Evolutionary conservation across 1,284 basidiomycete species (phyloP).

Genomic region (Taiwanofungus camphoratus): DNA sequence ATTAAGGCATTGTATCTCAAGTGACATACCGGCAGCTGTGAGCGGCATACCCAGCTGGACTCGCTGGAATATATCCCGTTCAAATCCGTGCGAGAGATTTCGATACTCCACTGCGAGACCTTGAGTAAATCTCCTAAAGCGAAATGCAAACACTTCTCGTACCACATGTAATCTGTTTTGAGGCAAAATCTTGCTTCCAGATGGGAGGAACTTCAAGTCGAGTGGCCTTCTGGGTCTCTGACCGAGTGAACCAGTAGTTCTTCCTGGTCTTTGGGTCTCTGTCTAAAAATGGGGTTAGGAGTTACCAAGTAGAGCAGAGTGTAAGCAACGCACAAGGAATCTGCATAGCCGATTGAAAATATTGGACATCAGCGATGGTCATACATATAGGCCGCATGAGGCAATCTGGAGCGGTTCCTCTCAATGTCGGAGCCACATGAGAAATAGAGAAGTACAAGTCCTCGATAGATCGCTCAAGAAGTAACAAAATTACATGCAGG

Average conservation of each 20-base stretch:
- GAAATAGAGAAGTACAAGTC: too few species aligned
- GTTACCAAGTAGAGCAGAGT: slow-evolving; percentile 1
- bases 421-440: too few species aligned
- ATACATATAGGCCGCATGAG: too few species aligned
- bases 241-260: slow-evolving; percentile 51
- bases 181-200: slow-evolving; percentile 43
- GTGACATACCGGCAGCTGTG: slow-evolving; percentile 51
- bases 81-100: slow-evolving; percentile 37
- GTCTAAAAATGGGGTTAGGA: slow-evolving; percentile 28
- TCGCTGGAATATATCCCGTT: slow-evolving; percentile 74
- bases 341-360: slow-evolving; percentile 16
- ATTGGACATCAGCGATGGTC: slow-evolving; percentile 1
- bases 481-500: too few species aligned
- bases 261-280: slow-evolving; percentile 48
- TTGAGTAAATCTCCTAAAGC: neutral
- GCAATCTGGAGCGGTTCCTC: too few species aligned
- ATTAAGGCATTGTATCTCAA: neutral
- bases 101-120: slow-evolving; percentile 49
- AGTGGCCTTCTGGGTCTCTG: slow-evolving; percentile 37
- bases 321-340: slow-evolving; percentile 31
- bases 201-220: slow-evolving; percentile 42
- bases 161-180: slow-evolving; percentile 62
- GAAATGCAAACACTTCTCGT: slow-evolving; percentile 12
- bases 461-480: too few species aligned
- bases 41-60: slow-evolving; percentile 72